Conservation (phyloP, 768 basidiomycete species). For the Leccinum rimulosum region DNA sequence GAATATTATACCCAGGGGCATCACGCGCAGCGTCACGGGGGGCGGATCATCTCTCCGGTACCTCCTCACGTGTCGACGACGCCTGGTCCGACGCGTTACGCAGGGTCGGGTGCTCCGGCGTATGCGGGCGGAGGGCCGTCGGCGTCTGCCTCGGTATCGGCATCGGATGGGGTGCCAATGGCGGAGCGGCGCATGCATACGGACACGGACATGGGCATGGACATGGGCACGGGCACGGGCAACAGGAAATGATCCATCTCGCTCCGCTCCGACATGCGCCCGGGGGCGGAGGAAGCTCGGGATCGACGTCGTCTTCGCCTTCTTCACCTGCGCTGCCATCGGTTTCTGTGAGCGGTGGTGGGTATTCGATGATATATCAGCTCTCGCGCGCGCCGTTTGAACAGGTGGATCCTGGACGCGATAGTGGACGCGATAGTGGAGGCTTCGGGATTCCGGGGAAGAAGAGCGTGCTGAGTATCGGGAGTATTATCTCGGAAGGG, state of each 20-base stretch:
- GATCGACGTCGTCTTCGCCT: slow-evolving; percentile 27
- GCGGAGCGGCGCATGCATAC: no score
- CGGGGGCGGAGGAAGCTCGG: slow-evolving; percentile 3
- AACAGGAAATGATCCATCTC: slow-evolving; percentile 20
- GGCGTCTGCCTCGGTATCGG: no score
- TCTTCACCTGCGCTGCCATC: slow-evolving; percentile 29
- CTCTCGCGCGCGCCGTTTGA: slow-evolving; percentile 34
- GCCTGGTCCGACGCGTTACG: slow-evolving; percentile 12
- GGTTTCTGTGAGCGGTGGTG: slow-evolving; percentile 12
- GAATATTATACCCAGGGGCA: slow-evolving; percentile 26
- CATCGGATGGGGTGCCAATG: no score
- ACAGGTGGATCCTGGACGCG: slow-evolving; percentile 24
- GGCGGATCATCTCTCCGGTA: slow-evolving; percentile 19
- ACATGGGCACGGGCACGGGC: slow-evolving; percentile 11
- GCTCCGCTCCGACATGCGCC: slow-evolving; percentile 3
- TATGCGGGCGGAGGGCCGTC: not conserved
- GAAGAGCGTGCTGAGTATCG: slow-evolving; percentile 69
- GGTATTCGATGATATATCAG: slow-evolving; percentile 16
- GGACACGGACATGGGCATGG: no score
- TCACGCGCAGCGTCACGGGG: slow-evolving; percentile 7
- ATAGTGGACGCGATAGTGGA: not conserved
- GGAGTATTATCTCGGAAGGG: slow-evolving; percentile 63
- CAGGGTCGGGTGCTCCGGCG: slow-evolving; percentile 4
- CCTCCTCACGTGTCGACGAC: slow-evolving; percentile 11
- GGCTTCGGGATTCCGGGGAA: slow-evolving; percentile 34